These are phyloP conservation scores for Capsicum pubescens DNA, from an alignment of 257 asterid species.

Conservation along the genomic window DNA sequence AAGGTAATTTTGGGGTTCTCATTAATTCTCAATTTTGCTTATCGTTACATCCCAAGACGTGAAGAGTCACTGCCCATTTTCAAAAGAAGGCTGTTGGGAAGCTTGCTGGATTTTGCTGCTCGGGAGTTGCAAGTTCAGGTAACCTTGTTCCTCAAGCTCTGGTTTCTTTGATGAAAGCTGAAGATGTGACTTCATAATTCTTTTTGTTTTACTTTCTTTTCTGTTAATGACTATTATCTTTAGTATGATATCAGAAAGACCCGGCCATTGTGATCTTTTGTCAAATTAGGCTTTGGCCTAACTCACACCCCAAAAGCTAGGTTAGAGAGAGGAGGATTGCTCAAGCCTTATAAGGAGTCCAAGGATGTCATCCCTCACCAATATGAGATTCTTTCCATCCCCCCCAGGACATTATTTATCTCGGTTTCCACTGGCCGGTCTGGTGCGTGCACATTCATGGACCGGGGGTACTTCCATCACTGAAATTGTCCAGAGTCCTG, in stretches of 20 bases:
- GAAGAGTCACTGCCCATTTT: slow-evolving; percentile 92
- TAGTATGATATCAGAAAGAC: neutral
- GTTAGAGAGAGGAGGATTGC: neutral
- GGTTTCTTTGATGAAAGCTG: slow-evolving; percentile 34
- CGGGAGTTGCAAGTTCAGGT: slow-evolving; percentile 97
- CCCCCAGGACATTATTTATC: neutral
- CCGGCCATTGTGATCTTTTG: neutral
- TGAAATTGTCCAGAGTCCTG: neutral
- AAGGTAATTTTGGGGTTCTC: slow-evolving; percentile 20
- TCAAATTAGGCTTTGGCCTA: neutral
- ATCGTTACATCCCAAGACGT: slow-evolving; percentile 59
- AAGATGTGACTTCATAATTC: slow-evolving; percentile 31
- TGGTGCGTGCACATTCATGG: neutral
- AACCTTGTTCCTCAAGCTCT: slow-evolving; percentile 33
- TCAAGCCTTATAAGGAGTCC: neutral
- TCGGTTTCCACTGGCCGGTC: neutral
- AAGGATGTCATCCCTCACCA: neutral
- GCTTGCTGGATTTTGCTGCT: slow-evolving; percentile 93
- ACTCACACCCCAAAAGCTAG: neutral
- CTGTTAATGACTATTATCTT: neutral
- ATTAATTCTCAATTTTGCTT: slow-evolving; percentile 26
- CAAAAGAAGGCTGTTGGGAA: slow-evolving; percentile 92
- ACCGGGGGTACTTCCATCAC: neutral
- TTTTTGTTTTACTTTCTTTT: slow-evolving; percentile 14
- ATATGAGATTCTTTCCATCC: neutral